Evolutionary conservation across 164 flowering plant genomes (phyloP), one percentile per base, ranked within the genome.

Genomic region (Dillenia turbinata): DNA sequence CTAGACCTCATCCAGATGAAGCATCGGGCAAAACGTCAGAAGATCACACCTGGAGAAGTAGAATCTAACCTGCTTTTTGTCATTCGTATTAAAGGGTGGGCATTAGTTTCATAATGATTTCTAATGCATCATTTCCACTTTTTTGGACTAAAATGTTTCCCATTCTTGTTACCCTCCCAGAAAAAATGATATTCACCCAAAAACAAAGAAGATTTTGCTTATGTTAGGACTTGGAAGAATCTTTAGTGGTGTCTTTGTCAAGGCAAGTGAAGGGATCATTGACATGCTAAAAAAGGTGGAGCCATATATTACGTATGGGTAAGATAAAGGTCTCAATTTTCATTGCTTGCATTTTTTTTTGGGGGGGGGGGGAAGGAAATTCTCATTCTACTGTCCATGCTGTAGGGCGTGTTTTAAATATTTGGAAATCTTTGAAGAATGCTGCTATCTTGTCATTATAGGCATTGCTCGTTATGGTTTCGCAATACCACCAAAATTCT

Each of bases 271-370:
- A 43, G 71, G 74, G 17, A 67, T 75, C 0, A 54, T 85, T 71
- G 82, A 82, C 52, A 73, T 78, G 85, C 68, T 93, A 69, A 77
- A 63, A 22, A 79, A 62, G 70, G 88, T 87, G 75, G 89, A 93
- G 74, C 97, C 98, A 17, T 88, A 72, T 52, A 76, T 90, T 11
- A 83, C 98, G 33, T 90, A 87, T 64, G 98, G 98, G 98, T 93
- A 83, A 49, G 75, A 10, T 2, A 54, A 57, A 16, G 33, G 62
- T 49, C 55, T 10, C 47, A 12, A 15, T 14, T 44, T 16, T 14
- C 24, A 49, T 13, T 54, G 4, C 13, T 22, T 56, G 40, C 12
- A 56, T 33, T 8, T 46, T 47, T 9, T 17, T 62, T 19, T 19
- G 22, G 22, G 22, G n/a, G n/a, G n/a, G 26, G 26, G 3, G 3